A percentile compares a stretch with the other conserved stretches of the same genome.
Evolutionary conservation across 1,139 yeast genomes (phyloP).

Genomic region (Sugiyamaella japonica): DNA sequence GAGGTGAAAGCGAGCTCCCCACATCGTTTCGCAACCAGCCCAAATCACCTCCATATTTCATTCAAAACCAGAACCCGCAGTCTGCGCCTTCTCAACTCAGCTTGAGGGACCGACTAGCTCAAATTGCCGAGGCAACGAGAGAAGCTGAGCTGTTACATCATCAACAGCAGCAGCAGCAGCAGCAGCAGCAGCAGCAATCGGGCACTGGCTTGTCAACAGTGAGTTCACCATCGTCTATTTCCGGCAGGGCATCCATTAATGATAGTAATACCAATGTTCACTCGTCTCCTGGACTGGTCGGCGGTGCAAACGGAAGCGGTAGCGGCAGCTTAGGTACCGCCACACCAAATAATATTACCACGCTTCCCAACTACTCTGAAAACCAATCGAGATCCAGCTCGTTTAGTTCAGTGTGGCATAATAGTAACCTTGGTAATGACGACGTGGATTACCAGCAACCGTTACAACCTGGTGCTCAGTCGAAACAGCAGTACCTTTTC

Average conservation of each 20-base stretch:
- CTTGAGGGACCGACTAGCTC: slow-evolving; percentile 52
- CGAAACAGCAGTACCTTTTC: slow-evolving; percentile 6
- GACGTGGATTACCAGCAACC: slow-evolving; percentile 2
- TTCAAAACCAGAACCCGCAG: neutral
- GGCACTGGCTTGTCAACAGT: slow-evolving; percentile 14
- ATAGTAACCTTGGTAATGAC: slow-evolving; percentile 5
- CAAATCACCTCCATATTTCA: slow-evolving; percentile 14
- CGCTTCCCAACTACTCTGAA: slow-evolving; percentile 13
- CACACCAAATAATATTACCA: neutral
- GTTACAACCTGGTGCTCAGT: neutral
- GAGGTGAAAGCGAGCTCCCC: slow-evolving; percentile 8
- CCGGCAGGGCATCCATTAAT: slow-evolving; percentile 19
- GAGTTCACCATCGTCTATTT: slow-evolving; percentile 22
- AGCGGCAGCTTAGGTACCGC: slow-evolving; percentile 10
- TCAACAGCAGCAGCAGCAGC: slow-evolving; percentile 16
- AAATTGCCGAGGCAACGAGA: slow-evolving; percentile 78
- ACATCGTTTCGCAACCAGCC: slow-evolving; percentile 15
- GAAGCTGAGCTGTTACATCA: slow-evolving; percentile 57
- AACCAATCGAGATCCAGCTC: slow-evolving; percentile 29
- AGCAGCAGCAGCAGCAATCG: slow-evolving; percentile 4
- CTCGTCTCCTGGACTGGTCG: slow-evolving; percentile 26
- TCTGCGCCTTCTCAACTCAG: neutral
- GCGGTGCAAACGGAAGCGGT: slow-evolving; percentile 19
- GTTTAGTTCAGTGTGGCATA: slow-evolving; percentile 29
- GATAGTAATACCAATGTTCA: slow-evolving; percentile 8